Base-by-base conservation (phyloP, 176 grass and related monocot genomes). In the Eremochloa ophiuroides region DNA sequence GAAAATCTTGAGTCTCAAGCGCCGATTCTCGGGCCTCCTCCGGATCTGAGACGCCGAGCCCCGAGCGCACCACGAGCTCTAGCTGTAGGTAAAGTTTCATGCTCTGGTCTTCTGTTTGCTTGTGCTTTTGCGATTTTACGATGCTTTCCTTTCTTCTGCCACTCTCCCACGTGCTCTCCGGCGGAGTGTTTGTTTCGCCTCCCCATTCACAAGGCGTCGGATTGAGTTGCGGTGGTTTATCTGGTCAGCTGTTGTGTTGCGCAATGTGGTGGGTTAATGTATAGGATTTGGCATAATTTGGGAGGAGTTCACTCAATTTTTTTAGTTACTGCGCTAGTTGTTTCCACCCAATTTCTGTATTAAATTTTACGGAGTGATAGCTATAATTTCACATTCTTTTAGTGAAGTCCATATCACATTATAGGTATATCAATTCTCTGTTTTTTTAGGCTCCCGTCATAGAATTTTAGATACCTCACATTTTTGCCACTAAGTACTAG, bases 201-300 rank as follows among this genome's bases (percentile, higher is more conserved):
- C 34, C 11, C 7, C 10, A 25, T 17, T 10, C 13, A 3, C 22
- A 29, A 66, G 8, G 13, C 9, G 23, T 47, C 64, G 42, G n/a
- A 22, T 23, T 8, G 40, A 76, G 29, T 43, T 0, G 64, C 18
- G 10, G 23, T 30, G 63, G 51, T 71, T 81, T 16, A 11, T 50
- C 8, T 38, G 5, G 7, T 42, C 20, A 42, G 25, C 3, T 55
- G 63, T 44, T 40, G 31, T 29, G 28, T 17, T 30, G 53, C 25
- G 22, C 53, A 10, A 56, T 56, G 51, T 56, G 50, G 10, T n/a
- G 30, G 84, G 25, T 73, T 43, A 33, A 42, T 27, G 8, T 4
- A 33, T 87, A 87, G 73, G 85, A 42, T 87, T 87, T 53, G 56
- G 51, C 23, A 42, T 8, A 59, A 69, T 30, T 48, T 38, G 50